Evolutionary conservation across 805 yeast genomes (phyloP).

Genomic region (Wickerhamiella cacticola): DNA sequence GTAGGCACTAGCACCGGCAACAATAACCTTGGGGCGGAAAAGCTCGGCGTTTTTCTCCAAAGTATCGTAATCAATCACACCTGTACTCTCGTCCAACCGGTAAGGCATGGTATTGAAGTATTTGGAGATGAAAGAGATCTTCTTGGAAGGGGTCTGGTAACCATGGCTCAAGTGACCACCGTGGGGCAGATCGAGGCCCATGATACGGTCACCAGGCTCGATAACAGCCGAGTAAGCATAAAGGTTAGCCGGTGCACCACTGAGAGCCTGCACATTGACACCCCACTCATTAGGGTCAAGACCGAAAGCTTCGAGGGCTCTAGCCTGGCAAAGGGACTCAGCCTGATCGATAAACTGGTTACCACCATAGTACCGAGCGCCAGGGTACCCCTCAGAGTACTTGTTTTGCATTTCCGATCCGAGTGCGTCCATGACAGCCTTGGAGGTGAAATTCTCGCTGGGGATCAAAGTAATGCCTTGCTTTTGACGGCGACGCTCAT

Average conservation of each 20-base stretch:
- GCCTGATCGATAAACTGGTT: slow-evolving; percentile 87
- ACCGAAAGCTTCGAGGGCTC: slow-evolving; percentile 78
- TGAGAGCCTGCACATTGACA: slow-evolving; percentile 87
- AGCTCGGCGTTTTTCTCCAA: slow-evolving; percentile 69
- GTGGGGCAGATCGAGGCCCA: slow-evolving; percentile 97
- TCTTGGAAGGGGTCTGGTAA: slow-evolving; percentile 79
- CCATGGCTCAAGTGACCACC: slow-evolving; percentile 98
- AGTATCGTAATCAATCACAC: slow-evolving; percentile 82
- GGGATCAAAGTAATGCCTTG: slow-evolving; percentile 88
- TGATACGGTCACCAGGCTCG: slow-evolving; percentile 81
- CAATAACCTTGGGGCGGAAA: slow-evolving; percentile 88
- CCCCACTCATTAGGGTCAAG: slow-evolving; percentile 83
- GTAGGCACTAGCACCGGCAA: slow-evolving; percentile 97
- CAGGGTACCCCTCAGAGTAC: slow-evolving; percentile 97
- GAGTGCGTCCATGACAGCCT: slow-evolving; percentile 83
- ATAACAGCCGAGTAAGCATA: slow-evolving; percentile 82
- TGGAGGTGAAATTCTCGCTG: slow-evolving; percentile 91
- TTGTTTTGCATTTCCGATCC: slow-evolving; percentile 97
- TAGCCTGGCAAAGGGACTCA: slow-evolving; percentile 76
- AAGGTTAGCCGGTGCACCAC: slow-evolving; percentile 95
- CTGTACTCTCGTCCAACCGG: slow-evolving; percentile 75
- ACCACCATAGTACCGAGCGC: slow-evolving; percentile 97
- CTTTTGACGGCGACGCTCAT: slow-evolving; percentile 76
- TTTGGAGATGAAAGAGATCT: slow-evolving; percentile 83
- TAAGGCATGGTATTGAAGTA: slow-evolving; percentile 98